These are phyloP conservation scores for Leccinum broughii DNA, from an alignment of 768 basidiomycete species.

Conservation along the genomic window DNA sequence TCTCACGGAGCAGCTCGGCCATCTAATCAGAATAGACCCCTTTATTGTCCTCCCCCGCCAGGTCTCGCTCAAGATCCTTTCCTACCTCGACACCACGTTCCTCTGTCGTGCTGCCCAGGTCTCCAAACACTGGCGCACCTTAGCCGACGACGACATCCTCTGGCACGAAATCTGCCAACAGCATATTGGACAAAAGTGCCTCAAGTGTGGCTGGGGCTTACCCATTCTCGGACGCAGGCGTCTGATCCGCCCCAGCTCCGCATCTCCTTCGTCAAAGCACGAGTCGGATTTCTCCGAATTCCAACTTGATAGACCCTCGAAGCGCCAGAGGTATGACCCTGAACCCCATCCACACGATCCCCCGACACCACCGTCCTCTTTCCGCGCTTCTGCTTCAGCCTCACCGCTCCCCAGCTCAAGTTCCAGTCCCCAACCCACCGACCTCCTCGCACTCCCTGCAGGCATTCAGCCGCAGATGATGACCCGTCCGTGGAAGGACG, in stretches of 20 bases:
- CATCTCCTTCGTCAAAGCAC: slow-evolving; percentile 42
- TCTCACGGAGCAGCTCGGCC: slow-evolving; percentile 86
- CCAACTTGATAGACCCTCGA: slow-evolving; percentile 40
- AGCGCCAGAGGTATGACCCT: slow-evolving; percentile 45
- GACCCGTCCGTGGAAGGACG: slow-evolving; percentile 96
- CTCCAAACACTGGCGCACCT: slow-evolving; percentile 74
- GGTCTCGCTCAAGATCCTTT: slow-evolving; percentile 81
- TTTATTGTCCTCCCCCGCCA: slow-evolving; percentile 90
- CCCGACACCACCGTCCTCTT: slow-evolving; percentile 5
- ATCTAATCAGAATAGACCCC: slow-evolving; percentile 95
- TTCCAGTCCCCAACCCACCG: slow-evolving; percentile 9
- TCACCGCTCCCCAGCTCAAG: slow-evolving; percentile 9
- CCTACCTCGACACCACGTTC: slow-evolving; percentile 88
- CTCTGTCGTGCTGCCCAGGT: slow-evolving; percentile 95
- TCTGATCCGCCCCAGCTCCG: slow-evolving; percentile 40
- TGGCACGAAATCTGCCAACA: slow-evolving; percentile 98
- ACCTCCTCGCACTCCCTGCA: slow-evolving; percentile 35
- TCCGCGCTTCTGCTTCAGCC: slow-evolving; percentile 15
- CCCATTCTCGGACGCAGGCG: slow-evolving; percentile 84
- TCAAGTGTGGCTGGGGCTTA: slow-evolving; percentile 96
- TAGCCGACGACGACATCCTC: slow-evolving; percentile 94
- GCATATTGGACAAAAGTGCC: slow-evolving; percentile 95
- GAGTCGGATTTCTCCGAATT: slow-evolving; percentile 35
- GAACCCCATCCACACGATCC: slow-evolving; percentile 4
- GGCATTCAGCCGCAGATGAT: slow-evolving; percentile 34